Percentiles rank a stretch among this genome's conserved stretches.
phyloP scores from a whole-genome alignment of 768 basidiomycete genomes.

The Pleurotus cornucopiae region DNA sequence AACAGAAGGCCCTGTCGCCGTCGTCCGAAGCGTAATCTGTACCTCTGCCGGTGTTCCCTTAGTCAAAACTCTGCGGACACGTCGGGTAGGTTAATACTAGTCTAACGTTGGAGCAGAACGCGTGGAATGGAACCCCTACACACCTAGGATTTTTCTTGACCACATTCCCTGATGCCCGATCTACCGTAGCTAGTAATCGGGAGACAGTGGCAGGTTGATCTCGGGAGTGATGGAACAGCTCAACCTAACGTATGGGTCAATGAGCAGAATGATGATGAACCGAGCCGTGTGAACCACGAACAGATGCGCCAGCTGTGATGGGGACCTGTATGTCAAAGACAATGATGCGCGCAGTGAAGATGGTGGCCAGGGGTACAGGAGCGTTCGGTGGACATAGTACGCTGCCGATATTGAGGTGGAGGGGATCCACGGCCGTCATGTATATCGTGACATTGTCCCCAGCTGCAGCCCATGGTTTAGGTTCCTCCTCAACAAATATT shows the following conservation, averaged over 20 bases:
- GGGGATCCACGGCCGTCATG: slow-evolving; percentile 78
- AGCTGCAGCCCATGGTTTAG: slow-evolving; percentile 82
- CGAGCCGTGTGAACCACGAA: slow-evolving; percentile 27
- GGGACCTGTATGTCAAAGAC: slow-evolving; percentile 92
- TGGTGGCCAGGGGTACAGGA: slow-evolving; percentile 69
- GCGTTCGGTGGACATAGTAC: slow-evolving; percentile 78
- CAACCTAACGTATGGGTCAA: slow-evolving; percentile 48
- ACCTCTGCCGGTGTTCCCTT: slow-evolving; percentile 85
- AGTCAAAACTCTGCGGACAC: slow-evolving; percentile 63
- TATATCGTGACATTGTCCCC: slow-evolving; percentile 88
- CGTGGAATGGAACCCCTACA: slow-evolving; percentile 14
- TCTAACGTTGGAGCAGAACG: neutral
- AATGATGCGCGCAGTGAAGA: slow-evolving; percentile 85
- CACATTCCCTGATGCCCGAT: slow-evolving; percentile 71
- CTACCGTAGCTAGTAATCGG: slow-evolving; percentile 74
- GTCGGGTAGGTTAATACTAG: neutral
- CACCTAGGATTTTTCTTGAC: slow-evolving; percentile 81
- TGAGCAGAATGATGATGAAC: neutral
- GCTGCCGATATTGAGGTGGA: slow-evolving; percentile 82
- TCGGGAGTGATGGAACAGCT: slow-evolving; percentile 91
- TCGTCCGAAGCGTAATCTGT: slow-evolving; percentile 68
- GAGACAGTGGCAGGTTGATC: slow-evolving; percentile 89
- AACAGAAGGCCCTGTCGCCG: slow-evolving; percentile 41
- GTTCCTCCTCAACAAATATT: slow-evolving; percentile 79
- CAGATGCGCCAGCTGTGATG: slow-evolving; percentile 82